Conservation (phyloP, 1,284 basidiomycete species). For the Moesziomyces parantarcticus region DNA sequence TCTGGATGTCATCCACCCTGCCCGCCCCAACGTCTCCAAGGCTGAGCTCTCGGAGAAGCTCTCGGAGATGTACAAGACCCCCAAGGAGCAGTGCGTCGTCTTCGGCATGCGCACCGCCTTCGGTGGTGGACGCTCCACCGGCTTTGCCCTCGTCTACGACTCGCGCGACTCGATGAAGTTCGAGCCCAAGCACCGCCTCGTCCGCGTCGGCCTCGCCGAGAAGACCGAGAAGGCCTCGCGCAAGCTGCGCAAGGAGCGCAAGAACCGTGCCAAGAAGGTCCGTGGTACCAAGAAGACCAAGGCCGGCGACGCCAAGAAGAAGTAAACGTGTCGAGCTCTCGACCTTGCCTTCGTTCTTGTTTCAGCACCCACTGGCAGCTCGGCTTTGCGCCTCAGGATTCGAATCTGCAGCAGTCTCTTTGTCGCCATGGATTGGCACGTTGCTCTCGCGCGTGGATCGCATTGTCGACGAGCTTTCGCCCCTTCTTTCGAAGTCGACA, state of each 20-base stretch:
- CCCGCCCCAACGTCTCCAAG: constrained; percentile 93
- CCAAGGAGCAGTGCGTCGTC: constrained; percentile 74
- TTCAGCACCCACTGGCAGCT: not conserved
- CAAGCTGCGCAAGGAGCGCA: constrained; percentile 99
- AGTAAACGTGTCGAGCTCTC: constrained; percentile 38
- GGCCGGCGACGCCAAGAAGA: constrained; percentile 61
- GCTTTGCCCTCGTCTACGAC: constrained; percentile 96
- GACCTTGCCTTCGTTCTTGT: constrained; percentile 9
- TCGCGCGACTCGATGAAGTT: constrained; percentile 90
- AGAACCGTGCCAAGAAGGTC: constrained; percentile 98
- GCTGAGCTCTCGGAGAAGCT: constrained; percentile 93
- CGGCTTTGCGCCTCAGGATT: not conserved
- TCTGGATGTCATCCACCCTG: constrained; percentile 94
- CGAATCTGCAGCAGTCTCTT: constrained; percentile 27
- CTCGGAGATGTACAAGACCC: constrained; percentile 76
- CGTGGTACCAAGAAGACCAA: constrained; percentile 73
- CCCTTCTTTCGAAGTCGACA: constrained; percentile 49
- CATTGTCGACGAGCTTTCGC: constrained; percentile 44
- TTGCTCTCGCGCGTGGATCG: constrained; percentile 8
- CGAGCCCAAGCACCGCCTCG: constrained; percentile 94
- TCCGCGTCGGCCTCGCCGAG: constrained; percentile 81
- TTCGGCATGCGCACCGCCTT: constrained; percentile 84
- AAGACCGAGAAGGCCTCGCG: constrained; percentile 93
- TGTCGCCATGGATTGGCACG: constrained; percentile 8
- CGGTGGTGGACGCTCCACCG: constrained; percentile 97